Evolutionary conservation across 352 stramenopile genomes (phyloP), one percentile per base, ranked within the genome.

Genomic region (Phytophthora macrochlamydospora): DNA sequence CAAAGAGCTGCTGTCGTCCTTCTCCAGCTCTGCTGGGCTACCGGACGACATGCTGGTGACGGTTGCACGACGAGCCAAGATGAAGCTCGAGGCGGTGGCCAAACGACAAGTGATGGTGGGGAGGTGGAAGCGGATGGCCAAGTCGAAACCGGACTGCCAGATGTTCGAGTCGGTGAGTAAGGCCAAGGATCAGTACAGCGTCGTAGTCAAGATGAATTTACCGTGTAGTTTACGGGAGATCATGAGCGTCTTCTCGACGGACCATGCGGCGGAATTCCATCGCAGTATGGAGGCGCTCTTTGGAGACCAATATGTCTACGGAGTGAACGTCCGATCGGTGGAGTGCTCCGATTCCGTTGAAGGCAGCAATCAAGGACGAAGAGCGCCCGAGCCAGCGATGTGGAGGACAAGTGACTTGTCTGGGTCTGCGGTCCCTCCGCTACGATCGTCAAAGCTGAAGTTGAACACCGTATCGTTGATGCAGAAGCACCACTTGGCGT

Each of bases 251-350:
- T 75, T 87, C 45, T 70, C 83, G 4, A 87, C 80, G 5, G 71
- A 83, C 55, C 71, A 77, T 14, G 57, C 53, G 4, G 33, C 61
- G 13, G 77, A 88, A 55, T 90, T 90, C 40, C 83, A 91, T 55
- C 77, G 75, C 51, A 80, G 74, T 56, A 91, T 91, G 83, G 72
- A 74, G 33, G 80, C 78, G 33, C 51, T 91, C 55, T 91, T 90
- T 58, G 83, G 80, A 9, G 75, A 83, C 31, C 68, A 79, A 54
- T 91, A 91, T 48, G 74, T 90, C 45, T 85, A 82, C 32, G 83
- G 83, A 0, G 53, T 84, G 11, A 81, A 83, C 58, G 55, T 83
- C 14, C 74, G 72, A 9, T 67, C 56, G 0, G 61, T 83, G 24
- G 79, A 87, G 28, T 85, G 74, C 52, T 46, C 45, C 4, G 42